Evolutionary conservation across 345 rosid genomes (phyloP), one percentile per base, ranked within the genome.

Genomic region (Citrus unshiu): DNA sequence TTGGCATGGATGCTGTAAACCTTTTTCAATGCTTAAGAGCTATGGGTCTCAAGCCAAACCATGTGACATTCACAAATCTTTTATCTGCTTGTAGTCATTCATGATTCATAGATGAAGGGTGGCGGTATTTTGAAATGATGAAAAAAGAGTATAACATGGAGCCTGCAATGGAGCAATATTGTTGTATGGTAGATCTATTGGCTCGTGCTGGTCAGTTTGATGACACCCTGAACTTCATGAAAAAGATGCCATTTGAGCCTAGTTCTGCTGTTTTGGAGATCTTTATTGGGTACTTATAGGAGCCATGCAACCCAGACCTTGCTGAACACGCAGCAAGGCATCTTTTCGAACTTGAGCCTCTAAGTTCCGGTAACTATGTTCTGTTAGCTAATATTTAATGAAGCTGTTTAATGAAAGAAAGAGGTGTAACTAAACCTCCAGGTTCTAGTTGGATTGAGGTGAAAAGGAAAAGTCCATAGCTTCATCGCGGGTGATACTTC

Each of bases 371-470:
- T 58, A 79, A 81, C 69, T 84, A 84, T 63, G 72, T 84, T 25
- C 84, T 84, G 13, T 64, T 84, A 39, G 80, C 83, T 29, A 84
- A 84, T 69, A 76, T 81, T 54, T 84, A 35, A 35, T 35, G 37
- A 35, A 35, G 76, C 30, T 35, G 64, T 6, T 58, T 79, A 73
- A 76, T 73, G 83, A 54, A 49, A 72, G 76, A 79, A 68, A 82
- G 54, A 51, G 81, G 83, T 59, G 72, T 79, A 30, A 75, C 73
- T 66, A 81, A 84, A 65, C 49, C 78, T 70, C 84, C 83, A 32
- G 83, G 79, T 19, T 84, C 81, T 73, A 84, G 84, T 58, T 84
- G 87, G 87, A 81, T 81, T 75, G 84, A 84, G 60, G 82, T 75
- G 22, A 75, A 49, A 77, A 73, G 80, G 7, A 78, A 71, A 32